Conservation (phyloP, 2,329 filamentous ascomycete species). For the Pochonia chlamydosporia region DNA sequence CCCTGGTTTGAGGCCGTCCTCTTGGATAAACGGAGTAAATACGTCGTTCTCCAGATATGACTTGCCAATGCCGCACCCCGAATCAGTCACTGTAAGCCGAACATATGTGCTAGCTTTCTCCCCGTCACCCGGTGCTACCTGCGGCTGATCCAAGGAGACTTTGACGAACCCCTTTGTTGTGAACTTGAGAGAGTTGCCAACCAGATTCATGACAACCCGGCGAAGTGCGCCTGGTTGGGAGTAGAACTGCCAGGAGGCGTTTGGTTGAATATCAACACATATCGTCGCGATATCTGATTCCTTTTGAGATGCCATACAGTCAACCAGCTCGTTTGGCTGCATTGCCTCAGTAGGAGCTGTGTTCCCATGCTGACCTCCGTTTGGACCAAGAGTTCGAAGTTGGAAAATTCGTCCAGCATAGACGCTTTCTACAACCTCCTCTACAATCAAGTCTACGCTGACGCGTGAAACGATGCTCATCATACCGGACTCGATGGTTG, state of each 20-base stretch:
- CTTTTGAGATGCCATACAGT: background rate
- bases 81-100: conserved; percentile 50
- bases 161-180: conserved; percentile 33
- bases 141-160: conserved; percentile 17
- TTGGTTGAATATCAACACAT: conserved; percentile 34
- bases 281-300: conserved; percentile 19
- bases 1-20: conserved; percentile 53
- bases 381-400: conserved; percentile 2
- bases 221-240: conserved; percentile 46
- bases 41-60: conserved; percentile 55
- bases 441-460: conserved; percentile 33
- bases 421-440: conserved; percentile 42
- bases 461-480: conserved; percentile 18
- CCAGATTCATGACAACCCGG: conserved; percentile 56
- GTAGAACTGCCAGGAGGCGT: conserved; percentile 44
- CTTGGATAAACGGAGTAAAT: conserved; percentile 60
- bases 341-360: background rate
- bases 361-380: background rate
- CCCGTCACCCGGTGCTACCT: background rate
- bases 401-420: conserved; percentile 39
- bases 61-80: conserved; percentile 59
- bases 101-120: conserved; percentile 14
- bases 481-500: conserved; percentile 10
- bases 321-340: background rate
- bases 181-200: conserved; percentile 59